phyloP scores from a whole-genome alignment of 23 red algal species.

The Agarophyton chilense region DNA sequence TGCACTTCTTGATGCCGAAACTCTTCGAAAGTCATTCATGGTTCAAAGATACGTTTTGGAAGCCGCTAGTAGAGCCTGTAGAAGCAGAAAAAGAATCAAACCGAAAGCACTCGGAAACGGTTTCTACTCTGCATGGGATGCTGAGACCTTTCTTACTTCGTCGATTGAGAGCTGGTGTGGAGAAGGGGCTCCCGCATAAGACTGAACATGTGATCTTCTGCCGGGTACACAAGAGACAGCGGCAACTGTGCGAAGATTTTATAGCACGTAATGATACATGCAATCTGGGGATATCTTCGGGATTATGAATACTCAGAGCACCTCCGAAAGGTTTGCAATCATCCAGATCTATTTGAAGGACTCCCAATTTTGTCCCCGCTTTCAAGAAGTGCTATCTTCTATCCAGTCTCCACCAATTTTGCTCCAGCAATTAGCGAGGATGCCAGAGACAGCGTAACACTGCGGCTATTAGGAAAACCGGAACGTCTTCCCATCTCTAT shows the following conservation, averaged over 20 bases:
- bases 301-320: conserved; percentile 95
- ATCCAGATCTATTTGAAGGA: conserved; percentile 93
- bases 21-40: conserved; percentile 85
- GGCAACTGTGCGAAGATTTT: conserved; percentile 94
- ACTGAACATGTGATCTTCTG: conserved; percentile 78
- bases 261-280: conserved; percentile 74
- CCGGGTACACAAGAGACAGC: conserved; percentile 81
- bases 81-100: too few species aligned
- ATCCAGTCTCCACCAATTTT: conserved; percentile 60
- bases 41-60: conserved; percentile 89
- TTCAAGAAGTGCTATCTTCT: conserved; percentile 24
- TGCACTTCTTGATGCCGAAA: conserved; percentile 96
- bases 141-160: conserved; percentile 89
- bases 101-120: conserved; percentile 26
- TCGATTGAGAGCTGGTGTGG: conserved; percentile 88
- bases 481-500: too few species aligned
- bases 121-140: conserved; percentile 76
- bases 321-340: conserved; percentile 97
- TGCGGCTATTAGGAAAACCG: background rate
- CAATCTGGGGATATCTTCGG: conserved; percentile 67
- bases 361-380: conserved; percentile 77
- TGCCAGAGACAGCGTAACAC: background rate
- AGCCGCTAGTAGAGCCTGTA: conserved; percentile 56
- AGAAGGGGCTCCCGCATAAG: conserved; percentile 83
- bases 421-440: conserved; percentile 10